Evolutionary conservation across 441 rosid species (phyloP), one percentile per base, ranked within the genome.

Genomic region (Kokia cookei): DNA sequence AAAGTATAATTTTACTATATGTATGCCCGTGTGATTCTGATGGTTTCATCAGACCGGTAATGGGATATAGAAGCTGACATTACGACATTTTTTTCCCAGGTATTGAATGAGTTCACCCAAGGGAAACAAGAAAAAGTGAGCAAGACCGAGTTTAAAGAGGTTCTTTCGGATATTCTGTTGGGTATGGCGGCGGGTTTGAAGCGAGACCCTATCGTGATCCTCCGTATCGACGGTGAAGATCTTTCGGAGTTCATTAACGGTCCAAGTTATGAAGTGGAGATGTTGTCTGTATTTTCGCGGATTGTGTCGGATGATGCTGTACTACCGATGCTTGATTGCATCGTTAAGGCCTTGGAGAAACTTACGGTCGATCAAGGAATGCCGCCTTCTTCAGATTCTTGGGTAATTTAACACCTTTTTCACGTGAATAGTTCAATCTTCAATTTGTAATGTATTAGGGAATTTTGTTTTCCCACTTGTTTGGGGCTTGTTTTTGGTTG

Each of bases 141-240:
- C 86, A 96, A 90, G 83, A 77, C 79, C 7, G 94, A 86, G 82
- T 96, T 93, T 63, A 93, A 90, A 86, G 98, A 87, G 84, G 99
- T 91, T 77, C 84, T 93, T 45, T 92, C 97, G 1, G 98, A 96
- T 78, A 87, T 92, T 62, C 80, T 96, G 74, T 66, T 93, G 76
- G 99, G 98, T 29, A 93, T 96, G 99, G 98, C 99, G 37, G 89
- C 97, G 17, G 98, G 99, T 62, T 81, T 96, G 84, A 90, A 96
- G 84, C 85, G 99, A 64, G 98, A 96, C 77, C 98, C 97, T 58
- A 87, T 96, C 27, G 92, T 93, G 62, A 93, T 96, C 81, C 97
- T 96, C 61, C 97, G 97, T 58, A 92, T 96, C 48, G 99, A 96
- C 66, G 98, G 99, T 54, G 97, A 92, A 83, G 99, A 96, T 83